Conservation (phyloP, 2,329 filamentous ascomycete species). For the Teratosphaeriaceae sp. region DNA sequence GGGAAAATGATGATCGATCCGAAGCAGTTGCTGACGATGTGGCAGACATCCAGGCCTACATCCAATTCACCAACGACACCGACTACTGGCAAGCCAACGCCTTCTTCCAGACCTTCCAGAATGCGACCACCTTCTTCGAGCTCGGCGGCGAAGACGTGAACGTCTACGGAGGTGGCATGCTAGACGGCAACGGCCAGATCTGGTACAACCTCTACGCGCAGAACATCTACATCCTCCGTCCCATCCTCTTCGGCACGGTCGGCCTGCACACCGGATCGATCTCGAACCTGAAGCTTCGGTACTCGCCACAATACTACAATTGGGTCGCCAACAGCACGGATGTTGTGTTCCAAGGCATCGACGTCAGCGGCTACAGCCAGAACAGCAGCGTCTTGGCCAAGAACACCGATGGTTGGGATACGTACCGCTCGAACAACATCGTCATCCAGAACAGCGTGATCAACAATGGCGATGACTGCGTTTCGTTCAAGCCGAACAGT, state of each 20-base stretch:
- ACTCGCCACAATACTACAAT: constrained; percentile 58
- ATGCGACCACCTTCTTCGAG: constrained; percentile 60
- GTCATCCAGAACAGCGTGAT: constrained; percentile 61
- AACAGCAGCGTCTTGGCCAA: constrained; percentile 51
- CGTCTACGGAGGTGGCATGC: constrained; percentile 57
- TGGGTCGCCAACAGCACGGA: constrained; percentile 60
- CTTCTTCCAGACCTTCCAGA: constrained; percentile 61
- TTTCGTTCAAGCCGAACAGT: constrained; percentile 68
- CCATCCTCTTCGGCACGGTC: constrained; percentile 52
- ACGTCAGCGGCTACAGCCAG: constrained; percentile 50
- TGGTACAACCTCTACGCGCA: constrained; percentile 59
- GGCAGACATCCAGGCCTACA: constrained; percentile 51
- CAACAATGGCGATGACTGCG: constrained; percentile 63
- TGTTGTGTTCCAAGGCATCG: constrained; percentile 57
- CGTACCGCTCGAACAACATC: constrained; percentile 54
- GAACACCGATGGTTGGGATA: constrained; percentile 51
- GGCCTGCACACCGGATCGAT: constrained; percentile 53
- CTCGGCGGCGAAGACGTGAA: constrained; percentile 61
- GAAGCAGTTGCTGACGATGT: constrained; percentile 8
- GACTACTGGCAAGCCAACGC: constrained; percentile 61
- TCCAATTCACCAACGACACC: constrained; percentile 60
- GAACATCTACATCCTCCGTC: constrained; percentile 52
- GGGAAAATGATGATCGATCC: not conserved
- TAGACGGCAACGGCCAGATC: constrained; percentile 58
- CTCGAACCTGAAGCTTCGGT: constrained; percentile 53